These are phyloP conservation scores for Trichosporon sp. DNA, from an alignment of 1,284 basidiomycete genomes.

Conservation along the genomic window DNA sequence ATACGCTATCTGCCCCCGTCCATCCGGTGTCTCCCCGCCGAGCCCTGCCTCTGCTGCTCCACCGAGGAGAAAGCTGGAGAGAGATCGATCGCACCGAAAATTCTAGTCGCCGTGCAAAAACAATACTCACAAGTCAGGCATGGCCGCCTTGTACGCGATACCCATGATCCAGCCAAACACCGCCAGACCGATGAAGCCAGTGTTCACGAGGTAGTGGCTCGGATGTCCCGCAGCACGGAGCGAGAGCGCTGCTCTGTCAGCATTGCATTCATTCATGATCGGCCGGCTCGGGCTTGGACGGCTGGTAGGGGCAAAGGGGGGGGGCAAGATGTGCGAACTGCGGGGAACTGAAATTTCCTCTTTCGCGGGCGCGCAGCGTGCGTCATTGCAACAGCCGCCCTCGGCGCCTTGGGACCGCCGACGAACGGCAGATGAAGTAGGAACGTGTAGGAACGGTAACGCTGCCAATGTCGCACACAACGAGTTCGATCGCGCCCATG, in stretches of 20 bases:
- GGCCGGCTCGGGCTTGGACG: not conserved
- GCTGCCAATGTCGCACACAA: not conserved
- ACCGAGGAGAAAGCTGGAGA: not conserved
- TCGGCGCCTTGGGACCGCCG: no score
- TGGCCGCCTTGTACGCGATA: conserved; percentile 45
- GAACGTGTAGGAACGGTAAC: no score
- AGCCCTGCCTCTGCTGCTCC: not conserved
- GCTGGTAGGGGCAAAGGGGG: not conserved
- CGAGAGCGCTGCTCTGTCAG: conserved; percentile 39
- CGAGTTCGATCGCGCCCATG: not conserved
- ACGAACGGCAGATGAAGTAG: no score
- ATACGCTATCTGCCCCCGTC: conserved; percentile 19
- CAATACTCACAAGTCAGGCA: conserved; percentile 45
- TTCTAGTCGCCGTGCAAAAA: not conserved
- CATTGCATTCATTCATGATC: not conserved
- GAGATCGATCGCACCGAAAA: not conserved
- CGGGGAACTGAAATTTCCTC: not conserved
- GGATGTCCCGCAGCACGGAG: conserved; percentile 48
- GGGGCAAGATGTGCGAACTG: not conserved
- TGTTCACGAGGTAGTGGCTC: conserved; percentile 45
- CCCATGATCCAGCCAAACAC: conserved; percentile 50
- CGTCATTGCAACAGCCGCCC: not conserved
- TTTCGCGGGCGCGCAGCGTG: not conserved
- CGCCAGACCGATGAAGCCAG: conserved; percentile 39
- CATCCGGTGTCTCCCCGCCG: not conserved